These are phyloP conservation scores for Pseudocercospora vitis DNA, from an alignment of 2,329 filamentous ascomycete species.

Conservation along the genomic window DNA sequence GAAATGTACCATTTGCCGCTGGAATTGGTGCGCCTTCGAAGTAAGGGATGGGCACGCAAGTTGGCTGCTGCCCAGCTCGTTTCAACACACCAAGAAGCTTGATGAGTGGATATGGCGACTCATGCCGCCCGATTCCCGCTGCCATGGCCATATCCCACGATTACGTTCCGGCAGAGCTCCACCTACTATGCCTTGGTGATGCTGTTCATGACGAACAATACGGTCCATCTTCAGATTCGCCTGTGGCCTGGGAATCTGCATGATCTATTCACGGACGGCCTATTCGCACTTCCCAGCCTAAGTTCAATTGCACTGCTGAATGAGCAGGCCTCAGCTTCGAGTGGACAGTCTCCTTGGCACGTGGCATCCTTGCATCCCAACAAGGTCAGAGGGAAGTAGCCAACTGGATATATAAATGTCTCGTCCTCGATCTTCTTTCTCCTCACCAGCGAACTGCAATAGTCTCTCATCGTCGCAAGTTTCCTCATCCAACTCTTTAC, in stretches of 20 bases:
- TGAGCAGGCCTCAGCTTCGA: slow-evolving; percentile 15
- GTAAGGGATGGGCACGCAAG: not conserved
- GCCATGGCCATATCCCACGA: not conserved
- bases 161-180: not conserved
- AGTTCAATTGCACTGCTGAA: slow-evolving; percentile 22
- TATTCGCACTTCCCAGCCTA: slow-evolving; percentile 6
- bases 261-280: slow-evolving; percentile 8
- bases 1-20: not conserved
- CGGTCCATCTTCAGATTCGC: slow-evolving; percentile 1
- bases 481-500: slow-evolving; percentile 22
- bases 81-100: not conserved
- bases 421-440: not conserved
- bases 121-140: not conserved
- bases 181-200: not conserved
- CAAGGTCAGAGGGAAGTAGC: slow-evolving; percentile 7
- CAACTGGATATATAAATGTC: slow-evolving; percentile 17
- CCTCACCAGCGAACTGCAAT: slow-evolving; percentile 20
- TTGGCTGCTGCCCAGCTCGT: not conserved
- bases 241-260: not conserved
- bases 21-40: not conserved
- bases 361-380: slow-evolving; percentile 9
- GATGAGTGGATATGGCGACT: not conserved
- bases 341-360: slow-evolving; percentile 18
- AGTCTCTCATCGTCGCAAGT: slow-evolving; percentile 16
- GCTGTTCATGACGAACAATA: not conserved